Percentiles rank a stretch among this genome's conserved stretches.
Evolutionary conservation across 176 grass and related monocot genomes (phyloP).

Genomic region (Rhynchospora pubera): DNA sequence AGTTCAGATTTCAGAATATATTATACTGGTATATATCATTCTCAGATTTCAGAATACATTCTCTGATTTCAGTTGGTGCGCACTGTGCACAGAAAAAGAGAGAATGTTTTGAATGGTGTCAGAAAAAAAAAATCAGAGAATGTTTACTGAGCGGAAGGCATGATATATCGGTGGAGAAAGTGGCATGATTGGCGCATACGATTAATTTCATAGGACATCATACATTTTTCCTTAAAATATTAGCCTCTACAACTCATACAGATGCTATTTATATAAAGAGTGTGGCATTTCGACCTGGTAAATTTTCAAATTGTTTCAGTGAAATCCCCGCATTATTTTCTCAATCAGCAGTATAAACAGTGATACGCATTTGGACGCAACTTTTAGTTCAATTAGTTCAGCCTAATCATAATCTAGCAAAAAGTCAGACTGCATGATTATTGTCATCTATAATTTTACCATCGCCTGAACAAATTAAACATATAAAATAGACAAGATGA

Average conservation of each 20-base stretch:
- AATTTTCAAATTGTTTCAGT: neutral
- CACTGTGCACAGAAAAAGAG: neutral
- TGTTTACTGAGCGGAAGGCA: slow-evolving; percentile 1
- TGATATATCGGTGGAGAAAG: neutral
- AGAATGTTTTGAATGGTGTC: slow-evolving; percentile 1
- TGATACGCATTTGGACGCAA: neutral
- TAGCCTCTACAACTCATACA: neutral
- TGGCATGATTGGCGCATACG: neutral
- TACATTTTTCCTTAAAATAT: neutral
- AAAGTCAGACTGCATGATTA: neutral
- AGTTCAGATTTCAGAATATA: neutral
- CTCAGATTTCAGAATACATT: neutral
- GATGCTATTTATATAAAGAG: neutral
- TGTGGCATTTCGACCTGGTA: neutral
- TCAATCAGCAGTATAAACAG: neutral
- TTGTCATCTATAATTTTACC: too few species aligned
- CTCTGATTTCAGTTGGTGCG: neutral
- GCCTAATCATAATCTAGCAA: neutral
- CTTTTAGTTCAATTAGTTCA: neutral
- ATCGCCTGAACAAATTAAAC: too few species aligned
- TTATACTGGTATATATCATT: neutral
- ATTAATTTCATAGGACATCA: neutral
- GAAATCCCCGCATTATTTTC: neutral
- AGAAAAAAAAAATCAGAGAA: slow-evolving; percentile 16
- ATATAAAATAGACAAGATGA: too few species aligned